Evolutionary conservation across 148 eudicot species (phyloP).

Genomic region (Dianthus caryophyllus): DNA sequence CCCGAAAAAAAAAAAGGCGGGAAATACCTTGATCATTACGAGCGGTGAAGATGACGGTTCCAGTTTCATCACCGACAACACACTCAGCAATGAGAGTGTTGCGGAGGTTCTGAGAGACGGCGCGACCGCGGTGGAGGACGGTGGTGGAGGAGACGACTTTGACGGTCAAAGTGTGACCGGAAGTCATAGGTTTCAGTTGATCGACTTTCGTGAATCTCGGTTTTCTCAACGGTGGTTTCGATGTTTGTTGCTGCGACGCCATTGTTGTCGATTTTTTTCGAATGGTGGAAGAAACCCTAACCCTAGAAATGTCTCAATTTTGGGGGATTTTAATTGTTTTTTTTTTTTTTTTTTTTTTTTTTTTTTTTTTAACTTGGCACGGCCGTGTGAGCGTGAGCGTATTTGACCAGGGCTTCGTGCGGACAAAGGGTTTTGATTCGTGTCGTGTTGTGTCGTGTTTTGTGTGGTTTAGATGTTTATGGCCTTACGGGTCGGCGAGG

Average conservation of each 20-base stretch:
- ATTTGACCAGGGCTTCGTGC: too few species aligned
- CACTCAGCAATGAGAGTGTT: constrained; percentile 45
- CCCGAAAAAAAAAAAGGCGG: neutral
- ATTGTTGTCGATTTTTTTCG: neutral
- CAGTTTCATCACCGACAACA: constrained; percentile 45
- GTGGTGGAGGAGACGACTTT: constrained; percentile 33
- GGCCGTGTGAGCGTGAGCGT: too few species aligned
- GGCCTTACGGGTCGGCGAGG: too few species aligned
- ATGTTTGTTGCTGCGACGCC: constrained; percentile 1
- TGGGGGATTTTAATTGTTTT: neutral
- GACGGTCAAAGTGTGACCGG: constrained; percentile 36
- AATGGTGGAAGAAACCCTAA: neutral
- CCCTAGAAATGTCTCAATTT: neutral
- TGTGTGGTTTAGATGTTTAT: too few species aligned
- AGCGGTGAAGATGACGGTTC: constrained; percentile 43
- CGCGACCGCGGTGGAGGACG: constrained; percentile 15
- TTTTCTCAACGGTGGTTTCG: constrained; percentile 32
- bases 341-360: neutral
- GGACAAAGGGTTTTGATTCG: too few species aligned
- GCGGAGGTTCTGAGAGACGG: constrained; percentile 8
- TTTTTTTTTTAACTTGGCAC: too few species aligned
- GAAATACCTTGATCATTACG: constrained; percentile 46
- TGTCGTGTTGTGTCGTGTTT: too few species aligned
- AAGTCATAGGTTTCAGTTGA: constrained; percentile 35
- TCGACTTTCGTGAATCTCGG: constrained; percentile 43